A percentile compares a stretch with the other conserved stretches of the same genome.
Conservation (phyloP, 495 filamentous ascomycete genomes). For the Aspergillus funiculosus region DNA sequence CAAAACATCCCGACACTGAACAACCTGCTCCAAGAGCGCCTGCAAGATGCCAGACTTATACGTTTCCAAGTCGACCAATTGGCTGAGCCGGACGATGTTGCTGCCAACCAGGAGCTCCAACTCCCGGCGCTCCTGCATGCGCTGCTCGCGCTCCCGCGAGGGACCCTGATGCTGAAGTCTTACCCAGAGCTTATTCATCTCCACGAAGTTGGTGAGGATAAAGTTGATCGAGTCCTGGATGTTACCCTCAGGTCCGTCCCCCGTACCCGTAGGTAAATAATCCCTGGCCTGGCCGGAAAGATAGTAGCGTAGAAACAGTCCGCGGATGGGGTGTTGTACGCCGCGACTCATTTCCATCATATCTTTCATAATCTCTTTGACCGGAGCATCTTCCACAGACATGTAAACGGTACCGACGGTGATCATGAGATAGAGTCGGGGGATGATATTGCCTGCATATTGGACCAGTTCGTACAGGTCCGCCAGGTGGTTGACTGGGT, state of each 20-base stretch:
- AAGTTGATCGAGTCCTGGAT: slow-evolving; percentile 97
- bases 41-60: slow-evolving; percentile 89
- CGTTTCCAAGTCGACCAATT: slow-evolving; percentile 86
- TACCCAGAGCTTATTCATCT: slow-evolving; percentile 99
- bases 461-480: slow-evolving; percentile 98
- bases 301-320: slow-evolving; percentile 92
- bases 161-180: slow-evolving; percentile 95
- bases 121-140: slow-evolving; percentile 92
- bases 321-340: slow-evolving; percentile 92
- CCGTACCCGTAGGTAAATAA: slow-evolving; percentile 69
- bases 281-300: slow-evolving; percentile 90
- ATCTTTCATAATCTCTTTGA: slow-evolving; percentile 99
- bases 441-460: slow-evolving; percentile 97
- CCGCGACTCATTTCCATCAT: slow-evolving; percentile 99
- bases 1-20: slow-evolving; percentile 93
- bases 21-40: slow-evolving; percentile 89
- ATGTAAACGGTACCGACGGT: slow-evolving; percentile 99
- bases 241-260: slow-evolving; percentile 92
- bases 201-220: slow-evolving; percentile 95
- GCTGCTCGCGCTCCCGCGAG: slow-evolving; percentile 84
- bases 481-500: slow-evolving; percentile 95
- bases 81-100: slow-evolving; percentile 90
- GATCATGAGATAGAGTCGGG: slow-evolving; percentile 95
- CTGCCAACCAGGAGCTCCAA: slow-evolving; percentile 91
- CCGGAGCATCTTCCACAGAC: slow-evolving; percentile 94